Evolutionary conservation across 2,329 filamentous ascomycete genomes (phyloP), one percentile per base, ranked within the genome.

Genomic region (Talaromyces atroroseus): DNA sequence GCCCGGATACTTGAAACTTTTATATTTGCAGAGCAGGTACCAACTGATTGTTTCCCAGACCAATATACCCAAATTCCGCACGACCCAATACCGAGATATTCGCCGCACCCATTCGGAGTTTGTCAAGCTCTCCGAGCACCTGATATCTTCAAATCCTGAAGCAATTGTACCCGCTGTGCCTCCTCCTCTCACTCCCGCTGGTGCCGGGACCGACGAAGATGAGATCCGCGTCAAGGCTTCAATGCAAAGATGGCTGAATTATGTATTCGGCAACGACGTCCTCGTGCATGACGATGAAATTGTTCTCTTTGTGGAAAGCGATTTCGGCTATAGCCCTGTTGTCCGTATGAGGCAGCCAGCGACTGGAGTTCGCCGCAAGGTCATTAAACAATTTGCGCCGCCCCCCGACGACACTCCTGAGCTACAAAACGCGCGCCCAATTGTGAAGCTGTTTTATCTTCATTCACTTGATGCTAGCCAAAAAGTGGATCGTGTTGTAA

Each of bases 111-210:
- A 99, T 74, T 91, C 90, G 49, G 94, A 99, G 70, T 99, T 99
- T 67, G 82, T 90, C 62, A 99, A 97, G 74, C 86, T 99, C n/a
- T 90, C 89, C 56, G 89, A 96, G 58, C 94, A 99, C 72, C 80
- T 99, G 57, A 91, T 96, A 71, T 96, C 92, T 23, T 92, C 92
- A n/a, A 97, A 97, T 67, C 94, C 94, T 3, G 94, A 99, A 73
- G 88, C 91, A 8, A 80, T 99, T 46, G 92, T 99, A 7, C 94
- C 94, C 2, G 91, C 92, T 10, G 91, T 99, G 0, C 94, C 94
- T 44, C 90, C 92, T n/a, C 82, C 92, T n/a, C 79, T 95, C 58
- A 97, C 94, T 7, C 92, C 92, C 7, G 94, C 94, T 26, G 94
- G 94, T 40, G 91, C 91, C 38, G 94, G 94, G 20, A 99, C 94